Percentiles rank a stretch among this genome's conserved stretches.
Evolutionary conservation across 1,284 basidiomycete species (phyloP).

Genomic region (Anthracocystis setariae): DNA sequence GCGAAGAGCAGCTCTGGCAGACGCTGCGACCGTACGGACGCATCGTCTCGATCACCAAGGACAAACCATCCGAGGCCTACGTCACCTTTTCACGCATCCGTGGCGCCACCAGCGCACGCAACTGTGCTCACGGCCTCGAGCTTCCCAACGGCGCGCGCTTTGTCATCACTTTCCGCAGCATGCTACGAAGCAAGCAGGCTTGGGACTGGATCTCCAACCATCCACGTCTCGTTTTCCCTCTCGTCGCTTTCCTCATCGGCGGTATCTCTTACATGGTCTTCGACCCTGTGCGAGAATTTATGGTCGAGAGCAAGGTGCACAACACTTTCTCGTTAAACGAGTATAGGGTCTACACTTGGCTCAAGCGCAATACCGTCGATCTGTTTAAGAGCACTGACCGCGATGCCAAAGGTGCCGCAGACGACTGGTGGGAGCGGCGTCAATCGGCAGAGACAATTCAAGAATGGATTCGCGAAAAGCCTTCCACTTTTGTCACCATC

Average conservation of each 20-base stretch:
- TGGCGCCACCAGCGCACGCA: constrained; percentile 83
- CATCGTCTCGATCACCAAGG: constrained; percentile 75
- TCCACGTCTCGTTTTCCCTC: constrained; percentile 85
- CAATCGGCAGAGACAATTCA: constrained; percentile 78
- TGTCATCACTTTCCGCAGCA: constrained; percentile 77
- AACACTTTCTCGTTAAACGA: constrained; percentile 75
- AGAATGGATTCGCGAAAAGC: constrained; percentile 79
- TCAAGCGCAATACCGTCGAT: constrained; percentile 53
- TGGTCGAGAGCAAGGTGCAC: constrained; percentile 83
- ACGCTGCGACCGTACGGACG: constrained; percentile 80
- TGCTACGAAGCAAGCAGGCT: constrained; percentile 80
- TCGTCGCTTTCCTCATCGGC: constrained; percentile 86
- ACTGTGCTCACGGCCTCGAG: constrained; percentile 81
- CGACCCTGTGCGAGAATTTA: constrained; percentile 86
- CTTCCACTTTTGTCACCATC: constrained; percentile 78
- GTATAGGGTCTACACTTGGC: constrained; percentile 46
- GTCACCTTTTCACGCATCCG: constrained; percentile 69
- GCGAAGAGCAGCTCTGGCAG: constrained; percentile 60
- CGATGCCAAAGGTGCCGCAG: constrained; percentile 59
- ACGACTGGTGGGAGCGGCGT: constrained; percentile 82
- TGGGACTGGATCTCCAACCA: constrained; percentile 85
- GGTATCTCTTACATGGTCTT: constrained; percentile 87
- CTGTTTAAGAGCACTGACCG: constrained; percentile 44
- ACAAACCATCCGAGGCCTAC: constrained; percentile 45
- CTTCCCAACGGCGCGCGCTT: constrained; percentile 73